Evolutionary conservation across 352 stramenopile species (phyloP).

Genomic region (Phytophthora capsici): DNA sequence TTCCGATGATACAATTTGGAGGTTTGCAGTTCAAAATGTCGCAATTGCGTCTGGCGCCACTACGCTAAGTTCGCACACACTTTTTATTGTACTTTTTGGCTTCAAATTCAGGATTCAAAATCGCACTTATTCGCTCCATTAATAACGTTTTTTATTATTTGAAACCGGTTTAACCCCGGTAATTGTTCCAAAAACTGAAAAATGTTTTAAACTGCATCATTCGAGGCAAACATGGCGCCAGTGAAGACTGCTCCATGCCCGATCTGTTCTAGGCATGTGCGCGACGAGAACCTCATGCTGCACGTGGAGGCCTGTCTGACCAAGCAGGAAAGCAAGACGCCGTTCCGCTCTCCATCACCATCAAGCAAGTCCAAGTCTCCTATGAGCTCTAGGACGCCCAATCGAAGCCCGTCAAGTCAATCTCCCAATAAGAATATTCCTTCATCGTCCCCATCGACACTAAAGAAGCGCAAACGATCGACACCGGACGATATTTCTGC

Average conservation of each 20-base stretch:
- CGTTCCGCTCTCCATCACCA: conserved; percentile 19
- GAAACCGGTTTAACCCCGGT: too few species aligned
- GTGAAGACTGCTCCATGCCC: conserved; percentile 50
- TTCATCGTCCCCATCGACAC: conserved; percentile 21
- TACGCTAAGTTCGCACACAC: too few species aligned
- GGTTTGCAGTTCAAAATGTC: too few species aligned
- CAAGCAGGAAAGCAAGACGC: conserved; percentile 39
- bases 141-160: too few species aligned
- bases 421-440: conserved; percentile 5
- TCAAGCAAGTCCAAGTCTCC: conserved; percentile 24
- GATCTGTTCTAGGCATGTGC: conserved; percentile 83
- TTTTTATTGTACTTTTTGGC: too few species aligned
- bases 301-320: conserved; percentile 72
- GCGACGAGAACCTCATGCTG: conserved; percentile 70
- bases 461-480: conserved; percentile 66
- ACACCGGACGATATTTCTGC: conserved; percentile 24
- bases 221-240: conserved; percentile 39
- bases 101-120: too few species aligned
- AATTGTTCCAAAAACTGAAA: too few species aligned
- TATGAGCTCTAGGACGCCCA: conserved; percentile 3
- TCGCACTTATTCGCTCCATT: too few species aligned
- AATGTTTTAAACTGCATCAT: conserved; percentile 1
- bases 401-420: conserved; percentile 12
- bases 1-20: too few species aligned
- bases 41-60: too few species aligned